Base-by-base conservation (phyloP, 2,329 filamentous ascomycete species). In the Neofusicoccum cordaticola region DNA sequence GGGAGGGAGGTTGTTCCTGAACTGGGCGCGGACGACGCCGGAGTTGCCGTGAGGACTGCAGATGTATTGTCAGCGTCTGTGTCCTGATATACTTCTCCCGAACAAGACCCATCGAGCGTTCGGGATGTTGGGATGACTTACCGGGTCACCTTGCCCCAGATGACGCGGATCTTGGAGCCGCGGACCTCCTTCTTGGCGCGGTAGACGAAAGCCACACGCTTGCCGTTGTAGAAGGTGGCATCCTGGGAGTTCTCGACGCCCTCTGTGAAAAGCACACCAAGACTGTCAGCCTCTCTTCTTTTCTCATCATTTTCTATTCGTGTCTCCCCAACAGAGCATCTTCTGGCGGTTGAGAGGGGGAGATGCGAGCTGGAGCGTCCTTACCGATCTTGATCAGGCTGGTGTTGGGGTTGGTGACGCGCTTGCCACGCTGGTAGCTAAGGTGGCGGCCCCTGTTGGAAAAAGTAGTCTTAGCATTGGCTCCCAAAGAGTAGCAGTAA, bases 161-260 rank as follows among this genome's bases (percentile, higher is more conserved):
- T 96, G 74, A 97, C 78, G 27, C 93, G 89, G 84, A 97, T 94
- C 89, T 97, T 97, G 81, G 91, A 93, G 80, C 93, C 94, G 77
- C 93, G 90, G 79, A 96, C 86, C 87, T 96, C 92, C 84, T 89
- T 93, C 83, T 90, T 88, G 74, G 88, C 93, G 79, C 92, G 91
- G 88, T 97, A 97, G 82, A 97, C 92, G 82, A 92, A 98, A 80
- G 94, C 93, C 80, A 97, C 88, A 85, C 92, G 93, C 90, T 97
- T 97, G 84, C 94, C 94, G 71, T 92, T 86, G 86, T 97, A 98
- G 90, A 97, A 97, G 12, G 88, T 90, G 81, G 94, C 93, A 79
- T 89, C 91, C 77, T 91, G 85, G 78, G 90, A 88, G 86, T 91
- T 87, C 76, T 95, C 92, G 76, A 97, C 94, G 82, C 93, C 56